Evolutionary conservation across 2,329 filamentous ascomycete genomes (phyloP).

Genomic region (Cladosporium sp.): DNA sequence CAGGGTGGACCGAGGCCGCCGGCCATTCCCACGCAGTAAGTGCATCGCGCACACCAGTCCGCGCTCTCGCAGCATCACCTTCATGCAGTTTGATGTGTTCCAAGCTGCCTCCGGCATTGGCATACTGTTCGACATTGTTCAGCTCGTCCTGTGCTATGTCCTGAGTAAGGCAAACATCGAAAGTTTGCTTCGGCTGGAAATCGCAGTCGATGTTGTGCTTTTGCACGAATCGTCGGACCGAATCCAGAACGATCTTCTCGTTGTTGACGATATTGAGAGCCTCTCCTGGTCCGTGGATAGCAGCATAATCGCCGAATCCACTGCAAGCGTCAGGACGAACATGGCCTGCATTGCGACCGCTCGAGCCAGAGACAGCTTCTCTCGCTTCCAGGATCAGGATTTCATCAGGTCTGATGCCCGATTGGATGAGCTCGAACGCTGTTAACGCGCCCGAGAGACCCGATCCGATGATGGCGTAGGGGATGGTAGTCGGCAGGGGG

Average conservation of each 20-base stretch:
- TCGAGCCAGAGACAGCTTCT: slow-evolving; percentile 49
- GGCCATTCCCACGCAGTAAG: slow-evolving; percentile 55
- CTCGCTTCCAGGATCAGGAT: slow-evolving; percentile 49
- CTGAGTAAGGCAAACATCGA: slow-evolving; percentile 52
- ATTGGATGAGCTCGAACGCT: slow-evolving; percentile 44
- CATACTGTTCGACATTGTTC: slow-evolving; percentile 43
- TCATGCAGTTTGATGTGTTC: slow-evolving; percentile 46
- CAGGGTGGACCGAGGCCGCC: slow-evolving; percentile 52
- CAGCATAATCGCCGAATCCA: slow-evolving; percentile 48
- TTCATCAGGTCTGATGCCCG: slow-evolving; percentile 38
- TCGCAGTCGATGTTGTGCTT: slow-evolving; percentile 48
- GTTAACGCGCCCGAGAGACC: slow-evolving; percentile 47
- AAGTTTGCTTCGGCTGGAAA: slow-evolving; percentile 50
- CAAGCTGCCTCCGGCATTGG: slow-evolving; percentile 48
- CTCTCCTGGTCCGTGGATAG: slow-evolving; percentile 47
- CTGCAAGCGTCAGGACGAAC: slow-evolving; percentile 52
- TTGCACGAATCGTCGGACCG: slow-evolving; percentile 45
- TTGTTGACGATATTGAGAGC: slow-evolving; percentile 52
- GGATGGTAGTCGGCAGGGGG: slow-evolving; percentile 34
- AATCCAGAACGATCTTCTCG: slow-evolving; percentile 46
- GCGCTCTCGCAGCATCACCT: slow-evolving; percentile 42
- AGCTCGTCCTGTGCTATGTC: slow-evolving; percentile 52
- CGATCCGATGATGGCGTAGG: slow-evolving; percentile 48
- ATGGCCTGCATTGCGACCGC: slow-evolving; percentile 49
- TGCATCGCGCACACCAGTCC: slow-evolving; percentile 43